These are phyloP conservation scores for Wickerhamomyces sydowiorum DNA, from an alignment of 805 yeast genomes.

Conservation along the genomic window DNA sequence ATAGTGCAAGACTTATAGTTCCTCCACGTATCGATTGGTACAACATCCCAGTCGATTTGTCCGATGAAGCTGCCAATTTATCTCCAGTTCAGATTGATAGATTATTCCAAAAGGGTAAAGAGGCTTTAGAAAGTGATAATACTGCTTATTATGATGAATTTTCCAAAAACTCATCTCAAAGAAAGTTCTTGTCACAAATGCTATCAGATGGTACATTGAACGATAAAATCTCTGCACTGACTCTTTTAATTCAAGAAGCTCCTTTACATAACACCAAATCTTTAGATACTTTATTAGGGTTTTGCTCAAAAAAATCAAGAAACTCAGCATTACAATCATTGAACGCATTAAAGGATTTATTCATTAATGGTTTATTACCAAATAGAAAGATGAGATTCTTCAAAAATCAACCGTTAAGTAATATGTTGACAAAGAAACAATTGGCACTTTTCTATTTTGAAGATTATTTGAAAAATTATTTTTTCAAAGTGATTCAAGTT, in stretches of 20 bases:
- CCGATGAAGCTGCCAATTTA: constrained; percentile 18
- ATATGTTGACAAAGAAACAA: constrained; percentile 42
- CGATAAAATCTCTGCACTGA: constrained; percentile 93
- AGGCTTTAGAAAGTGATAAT: constrained; percentile 65
- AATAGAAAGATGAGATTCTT: constrained; percentile 78
- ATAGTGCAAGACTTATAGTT: constrained; percentile 48
- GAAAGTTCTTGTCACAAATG: constrained; percentile 82
- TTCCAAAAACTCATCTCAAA: constrained; percentile 71
- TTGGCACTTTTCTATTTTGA: constrained; percentile 80
- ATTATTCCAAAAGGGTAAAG: constrained; percentile 61
- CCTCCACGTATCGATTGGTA: constrained; percentile 76
- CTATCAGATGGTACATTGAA: constrained; percentile 87
- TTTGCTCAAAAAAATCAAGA: constrained; percentile 87
- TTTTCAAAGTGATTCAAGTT: constrained; percentile 68
- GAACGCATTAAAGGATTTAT: constrained; percentile 83
- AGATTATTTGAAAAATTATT: constrained; percentile 75
- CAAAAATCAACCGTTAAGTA: constrained; percentile 58
- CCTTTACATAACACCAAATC: constrained; percentile 87
- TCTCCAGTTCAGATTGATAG: constrained; percentile 51
- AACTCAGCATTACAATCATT: constrained; percentile 89
- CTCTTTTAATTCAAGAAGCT: constrained; percentile 89
- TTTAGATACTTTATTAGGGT: constrained; percentile 66
- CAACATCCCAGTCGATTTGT: constrained; percentile 40
- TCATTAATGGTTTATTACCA: constrained; percentile 77
- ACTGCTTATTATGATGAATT: constrained; percentile 65